Conservation (phyloP, 176 grass and related monocot genomes). For the Oryza nivara region DNA sequence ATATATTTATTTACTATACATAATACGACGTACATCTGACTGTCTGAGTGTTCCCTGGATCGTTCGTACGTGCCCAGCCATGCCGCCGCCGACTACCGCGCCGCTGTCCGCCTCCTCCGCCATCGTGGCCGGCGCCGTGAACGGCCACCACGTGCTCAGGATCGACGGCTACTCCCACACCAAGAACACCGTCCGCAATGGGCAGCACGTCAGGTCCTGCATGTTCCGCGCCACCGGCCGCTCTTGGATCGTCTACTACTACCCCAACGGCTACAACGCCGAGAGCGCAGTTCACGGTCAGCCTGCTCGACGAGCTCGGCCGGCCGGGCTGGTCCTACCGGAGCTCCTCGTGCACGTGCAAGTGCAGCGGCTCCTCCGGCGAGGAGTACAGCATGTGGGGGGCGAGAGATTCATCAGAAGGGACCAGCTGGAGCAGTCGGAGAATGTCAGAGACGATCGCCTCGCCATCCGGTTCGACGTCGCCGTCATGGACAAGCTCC, state of each 20-base stretch:
- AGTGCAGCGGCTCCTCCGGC: too few species aligned
- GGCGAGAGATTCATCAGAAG: background rate
- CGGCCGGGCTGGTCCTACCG: background rate
- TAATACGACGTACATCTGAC: too few species aligned
- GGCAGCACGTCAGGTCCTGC: background rate
- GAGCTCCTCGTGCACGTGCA: background rate
- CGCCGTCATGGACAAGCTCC: background rate
- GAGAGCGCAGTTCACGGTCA: background rate
- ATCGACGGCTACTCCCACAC: background rate
- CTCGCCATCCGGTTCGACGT: slow-evolving; percentile 1
- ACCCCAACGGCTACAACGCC: background rate
- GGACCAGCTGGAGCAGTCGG: background rate
- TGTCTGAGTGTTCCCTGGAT: too few species aligned
- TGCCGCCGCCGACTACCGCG: too few species aligned
- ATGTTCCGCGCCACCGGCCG: background rate
- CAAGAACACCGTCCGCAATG: background rate
- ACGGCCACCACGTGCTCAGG: background rate
- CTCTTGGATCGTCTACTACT: background rate
- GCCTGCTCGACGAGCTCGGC: background rate
- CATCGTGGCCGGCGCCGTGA: background rate
- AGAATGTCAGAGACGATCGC: background rate
- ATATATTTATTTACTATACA: too few species aligned
- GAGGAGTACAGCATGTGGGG: background rate
- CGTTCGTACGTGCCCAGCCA: too few species aligned
- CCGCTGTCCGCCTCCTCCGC: background rate